phyloP scores from a whole-genome alignment of 2,329 filamentous ascomycete genomes.

The Cordyceps sp. region DNA sequence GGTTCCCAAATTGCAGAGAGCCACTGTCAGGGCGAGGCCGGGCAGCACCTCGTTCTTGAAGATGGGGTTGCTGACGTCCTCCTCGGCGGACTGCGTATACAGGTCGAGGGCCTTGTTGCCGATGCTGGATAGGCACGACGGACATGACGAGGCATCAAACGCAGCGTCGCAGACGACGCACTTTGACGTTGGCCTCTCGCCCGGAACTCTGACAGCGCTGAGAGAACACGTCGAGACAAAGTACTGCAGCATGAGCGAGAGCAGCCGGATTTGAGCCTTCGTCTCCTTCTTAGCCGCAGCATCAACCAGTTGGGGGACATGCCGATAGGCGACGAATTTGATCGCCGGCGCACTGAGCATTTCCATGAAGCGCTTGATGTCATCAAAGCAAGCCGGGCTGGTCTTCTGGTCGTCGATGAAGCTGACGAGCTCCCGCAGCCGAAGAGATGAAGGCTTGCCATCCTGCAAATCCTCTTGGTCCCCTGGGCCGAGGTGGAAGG shows the following conservation, averaged over 20 bases:
- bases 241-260: constrained; percentile 27
- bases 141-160: constrained; percentile 6
- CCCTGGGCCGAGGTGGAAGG: constrained; percentile 15
- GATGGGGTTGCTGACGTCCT: constrained; percentile 1
- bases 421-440: constrained; percentile 16
- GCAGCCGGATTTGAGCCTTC: constrained; percentile 12
- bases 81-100: constrained; percentile 3
- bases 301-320: constrained; percentile 15
- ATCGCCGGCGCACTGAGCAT: constrained; percentile 22
- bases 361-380: constrained; percentile 27
- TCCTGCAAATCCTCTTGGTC: constrained; percentile 14
- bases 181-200: constrained; percentile 6
- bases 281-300: constrained; percentile 8
- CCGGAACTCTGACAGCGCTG: constrained; percentile 8
- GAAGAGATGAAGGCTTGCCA: constrained; percentile 11
- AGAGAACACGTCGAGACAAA: constrained; percentile 21
- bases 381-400: constrained; percentile 26
- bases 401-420: constrained; percentile 19
- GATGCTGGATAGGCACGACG: constrained; percentile 9
- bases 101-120: constrained; percentile 7
- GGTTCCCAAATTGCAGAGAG: constrained; percentile 16
- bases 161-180: constrained; percentile 10
- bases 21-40: constrained; percentile 17
- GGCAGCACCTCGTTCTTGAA: constrained; percentile 9
- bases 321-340: constrained; percentile 19